phyloP scores from a whole-genome alignment of 495 filamentous ascomycete genomes.

The Penicillium pancosmium region DNA sequence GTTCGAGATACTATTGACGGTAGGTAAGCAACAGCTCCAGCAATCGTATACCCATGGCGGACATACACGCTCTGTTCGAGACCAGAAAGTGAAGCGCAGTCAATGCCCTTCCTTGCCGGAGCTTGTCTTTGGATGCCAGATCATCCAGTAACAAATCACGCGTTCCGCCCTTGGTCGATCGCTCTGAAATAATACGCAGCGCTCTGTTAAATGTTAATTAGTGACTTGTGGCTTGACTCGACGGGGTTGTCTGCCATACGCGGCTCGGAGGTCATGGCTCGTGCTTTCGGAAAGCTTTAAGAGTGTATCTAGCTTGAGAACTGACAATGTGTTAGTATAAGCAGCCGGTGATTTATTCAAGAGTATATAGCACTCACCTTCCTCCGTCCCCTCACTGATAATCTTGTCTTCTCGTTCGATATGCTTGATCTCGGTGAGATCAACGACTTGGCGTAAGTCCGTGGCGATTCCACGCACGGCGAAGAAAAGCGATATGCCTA shows the following conservation, averaged over 20 bases:
- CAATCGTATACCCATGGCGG: background rate
- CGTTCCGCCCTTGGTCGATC: conserved; percentile 46
- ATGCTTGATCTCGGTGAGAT: conserved; percentile 52
- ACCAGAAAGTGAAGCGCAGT: conserved; percentile 49
- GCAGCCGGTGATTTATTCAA: background rate
- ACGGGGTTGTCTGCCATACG: conserved; percentile 43
- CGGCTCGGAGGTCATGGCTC: conserved; percentile 53
- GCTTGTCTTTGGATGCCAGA: conserved; percentile 39
- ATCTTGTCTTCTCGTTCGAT: conserved; percentile 49
- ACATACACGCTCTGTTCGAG: conserved; percentile 44
- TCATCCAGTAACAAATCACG: conserved; percentile 47
- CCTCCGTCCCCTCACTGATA: conserved; percentile 51
- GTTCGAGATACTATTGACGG: conserved; percentile 38
- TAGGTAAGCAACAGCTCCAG: conserved; percentile 13
- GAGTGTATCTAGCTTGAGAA: conserved; percentile 54
- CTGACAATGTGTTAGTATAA: conserved; percentile 22
- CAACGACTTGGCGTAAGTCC: conserved; percentile 49
- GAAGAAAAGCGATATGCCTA: conserved; percentile 51
- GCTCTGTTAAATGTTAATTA: conserved; percentile 35
- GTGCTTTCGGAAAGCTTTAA: conserved; percentile 51
- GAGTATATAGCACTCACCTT: conserved; percentile 35
- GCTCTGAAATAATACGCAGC: conserved; percentile 52
- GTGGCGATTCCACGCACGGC: conserved; percentile 47
- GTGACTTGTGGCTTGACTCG: background rate
- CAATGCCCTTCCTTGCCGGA: conserved; percentile 41